These are phyloP conservation scores for Yamadazyma akitaensis DNA, from an alignment of 805 yeast species.

Conservation along the genomic window DNA sequence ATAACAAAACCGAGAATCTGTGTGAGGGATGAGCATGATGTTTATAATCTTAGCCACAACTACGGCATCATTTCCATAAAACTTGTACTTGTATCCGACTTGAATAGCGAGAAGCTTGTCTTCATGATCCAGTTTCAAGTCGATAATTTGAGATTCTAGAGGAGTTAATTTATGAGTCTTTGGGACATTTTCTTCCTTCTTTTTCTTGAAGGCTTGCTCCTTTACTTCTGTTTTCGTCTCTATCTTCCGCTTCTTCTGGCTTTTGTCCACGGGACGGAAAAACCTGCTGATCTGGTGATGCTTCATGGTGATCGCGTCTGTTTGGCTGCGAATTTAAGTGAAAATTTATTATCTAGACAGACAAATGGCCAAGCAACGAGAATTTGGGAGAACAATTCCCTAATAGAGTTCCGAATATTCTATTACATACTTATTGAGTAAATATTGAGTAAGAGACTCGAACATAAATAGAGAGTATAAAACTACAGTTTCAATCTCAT, in stretches of 20 bases:
- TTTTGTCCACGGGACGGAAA: slow-evolving; percentile 5
- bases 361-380: too few species aligned
- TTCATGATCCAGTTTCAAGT: slow-evolving; percentile 53
- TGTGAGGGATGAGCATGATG: slow-evolving; percentile 64
- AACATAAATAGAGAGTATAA: too few species aligned
- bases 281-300: slow-evolving; percentile 10
- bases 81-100: slow-evolving; percentile 88
- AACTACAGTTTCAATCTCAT: neutral
- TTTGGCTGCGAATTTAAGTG: neutral
- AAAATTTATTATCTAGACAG: neutral
- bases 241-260: slow-evolving; percentile 4
- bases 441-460: too few species aligned
- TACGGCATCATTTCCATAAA: slow-evolving; percentile 82
- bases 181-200: slow-evolving; percentile 31
- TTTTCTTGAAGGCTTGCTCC: neutral
- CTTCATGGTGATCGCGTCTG: slow-evolving; percentile 5
- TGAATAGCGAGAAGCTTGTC: slow-evolving; percentile 80
- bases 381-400: too few species aligned
- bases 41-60: slow-evolving; percentile 63
- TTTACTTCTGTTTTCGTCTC: neutral
- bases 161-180: slow-evolving; percentile 48
- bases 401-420: neutral
- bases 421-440: too few species aligned
- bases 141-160: slow-evolving; percentile 71
- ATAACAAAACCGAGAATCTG: slow-evolving; percentile 68